A percentile compares a stretch with the other conserved stretches of the same genome.
Evolutionary conservation across 2,329 filamentous ascomycete genomes (phyloP).

Genomic region (Talaromyces sp.): DNA sequence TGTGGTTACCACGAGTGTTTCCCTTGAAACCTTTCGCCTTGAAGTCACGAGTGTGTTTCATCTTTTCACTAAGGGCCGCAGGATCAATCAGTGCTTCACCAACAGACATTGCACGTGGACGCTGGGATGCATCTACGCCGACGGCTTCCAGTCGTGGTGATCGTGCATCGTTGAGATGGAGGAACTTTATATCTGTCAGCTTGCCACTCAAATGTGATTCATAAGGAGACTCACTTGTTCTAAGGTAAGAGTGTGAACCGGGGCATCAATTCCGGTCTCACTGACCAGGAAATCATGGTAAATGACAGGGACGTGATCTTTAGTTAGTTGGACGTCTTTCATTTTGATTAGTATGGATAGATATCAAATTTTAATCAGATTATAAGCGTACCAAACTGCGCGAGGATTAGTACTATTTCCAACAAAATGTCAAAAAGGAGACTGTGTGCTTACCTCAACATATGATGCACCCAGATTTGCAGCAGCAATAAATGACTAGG

Average conservation of each 20-base stretch:
- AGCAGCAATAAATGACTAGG: conserved; percentile 81
- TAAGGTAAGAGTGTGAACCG: conserved; percentile 88
- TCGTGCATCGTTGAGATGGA: conserved; percentile 70
- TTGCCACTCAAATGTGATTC: not conserved
- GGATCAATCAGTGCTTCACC: conserved; percentile 49
- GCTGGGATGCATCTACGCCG: conserved; percentile 21
- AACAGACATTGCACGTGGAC: conserved; percentile 59
- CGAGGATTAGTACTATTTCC: not conserved
- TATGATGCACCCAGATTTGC: conserved; percentile 82
- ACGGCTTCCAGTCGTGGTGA: conserved; percentile 23
- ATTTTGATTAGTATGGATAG: not conserved
- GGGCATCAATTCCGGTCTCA: conserved; percentile 94
- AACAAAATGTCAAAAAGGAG: not conserved
- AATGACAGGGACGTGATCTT: conserved; percentile 95
- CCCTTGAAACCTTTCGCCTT: conserved; percentile 94
- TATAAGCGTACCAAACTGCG: conserved; percentile 26
- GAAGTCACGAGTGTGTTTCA: conserved; percentile 96
- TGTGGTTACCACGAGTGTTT: conserved; percentile 89
- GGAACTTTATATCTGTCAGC: conserved; percentile 52
- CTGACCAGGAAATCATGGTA: conserved; percentile 98
- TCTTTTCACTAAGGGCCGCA: conserved; percentile 65
- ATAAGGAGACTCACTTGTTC: conserved; percentile 59
- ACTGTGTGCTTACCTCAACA: conserved; percentile 53
- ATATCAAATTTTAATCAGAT: not conserved
- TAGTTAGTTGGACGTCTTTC: conserved; percentile 92